Evolutionary conservation across 352 stramenopile genomes (phyloP).

Genomic region (Pythium sp.): DNA sequence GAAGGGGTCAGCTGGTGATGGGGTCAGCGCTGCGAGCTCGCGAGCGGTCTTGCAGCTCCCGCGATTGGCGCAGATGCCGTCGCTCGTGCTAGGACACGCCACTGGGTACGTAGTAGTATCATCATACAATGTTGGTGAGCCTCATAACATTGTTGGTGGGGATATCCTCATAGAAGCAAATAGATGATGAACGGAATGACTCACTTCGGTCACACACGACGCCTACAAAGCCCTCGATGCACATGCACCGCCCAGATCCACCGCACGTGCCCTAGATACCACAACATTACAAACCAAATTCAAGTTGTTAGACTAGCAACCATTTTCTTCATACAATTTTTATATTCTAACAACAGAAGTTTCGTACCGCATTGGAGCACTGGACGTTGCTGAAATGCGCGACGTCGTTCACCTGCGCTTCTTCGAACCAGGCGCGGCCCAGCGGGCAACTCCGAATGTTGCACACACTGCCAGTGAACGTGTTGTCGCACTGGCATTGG

Average conservation of each 20-base stretch:
- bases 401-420: slow-evolving; percentile 39
- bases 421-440: slow-evolving; percentile 68
- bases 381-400: slow-evolving; percentile 51
- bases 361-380: slow-evolving; percentile 67
- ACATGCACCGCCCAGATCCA: slow-evolving; percentile 47
- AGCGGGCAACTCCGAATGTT: slow-evolving; percentile 47
- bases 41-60: slow-evolving; percentile 44
- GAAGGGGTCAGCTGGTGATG: slow-evolving; percentile 27
- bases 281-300: neutral
- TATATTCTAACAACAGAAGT: neutral
- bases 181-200: slow-evolving; percentile 4
- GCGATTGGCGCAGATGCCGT: slow-evolving; percentile 38
- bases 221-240: slow-evolving; percentile 65
- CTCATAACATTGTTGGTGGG: neutral
- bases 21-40: slow-evolving; percentile 54
- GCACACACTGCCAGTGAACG: slow-evolving; percentile 55
- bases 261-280: slow-evolving; percentile 51
- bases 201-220: slow-evolving; percentile 62
- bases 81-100: slow-evolving; percentile 36
- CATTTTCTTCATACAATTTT: too few relatives aligned
- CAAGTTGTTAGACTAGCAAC: neutral
- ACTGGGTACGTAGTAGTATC: slow-evolving; percentile 25
- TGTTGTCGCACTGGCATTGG: slow-evolving; percentile 50
- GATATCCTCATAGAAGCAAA: neutral
- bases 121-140: neutral